Base-by-base conservation (phyloP, 139 green algal species). In the Chlorella sp. region DNA sequence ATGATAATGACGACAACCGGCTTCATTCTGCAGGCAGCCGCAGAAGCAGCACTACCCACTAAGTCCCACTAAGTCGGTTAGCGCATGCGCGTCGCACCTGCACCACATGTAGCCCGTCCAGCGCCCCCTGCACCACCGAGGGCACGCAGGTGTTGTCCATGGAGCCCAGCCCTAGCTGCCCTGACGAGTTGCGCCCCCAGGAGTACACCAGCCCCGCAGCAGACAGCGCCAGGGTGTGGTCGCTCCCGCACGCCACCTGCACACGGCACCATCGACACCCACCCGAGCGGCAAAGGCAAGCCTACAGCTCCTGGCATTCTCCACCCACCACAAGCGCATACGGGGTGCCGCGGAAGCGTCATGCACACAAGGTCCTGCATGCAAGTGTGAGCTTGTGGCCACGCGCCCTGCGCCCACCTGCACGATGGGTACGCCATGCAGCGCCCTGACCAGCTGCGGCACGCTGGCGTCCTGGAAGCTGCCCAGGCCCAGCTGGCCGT, bases 401-500 rank as follows among this genome's bases (percentile, higher is more conserved):
- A 64, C 67, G 30, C 35, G 23, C 29, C 23, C 31, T 55, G 64
- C 34, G 32, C 74, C 2, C 55, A 74, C 67, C 67, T 73, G 74
- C 24, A 2, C 32, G 6, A 72, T 26, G 17, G 35, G 31, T 32
- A 77, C 26, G 0, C 76, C 81, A 27, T 26, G 30, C 42, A 91
- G 71, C 3, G 72, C 70, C 20, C 59, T 64, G 30, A 93, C 85
- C 30, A 61, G 49, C 61, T 61, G 34, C 14, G 89, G 88, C 26
- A n/a, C 26, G 26, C n/a, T 32, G 27, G 68, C 49, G 29, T 72
- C 82, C 22, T 80, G 59, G 62, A 87, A 80, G 50, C 78, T 49
- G 27, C 90, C 90, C 2, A 79, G 79, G 4, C 92, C 92, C 31
- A 97, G 84, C 49, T 86, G 75, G 2, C 91, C 91, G 71, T 89